A percentile compares a stretch with the other conserved stretches of the same genome.
phyloP scores from a whole-genome alignment of 352 stramenopile species.

The Pythium scleroteichum region DNA sequence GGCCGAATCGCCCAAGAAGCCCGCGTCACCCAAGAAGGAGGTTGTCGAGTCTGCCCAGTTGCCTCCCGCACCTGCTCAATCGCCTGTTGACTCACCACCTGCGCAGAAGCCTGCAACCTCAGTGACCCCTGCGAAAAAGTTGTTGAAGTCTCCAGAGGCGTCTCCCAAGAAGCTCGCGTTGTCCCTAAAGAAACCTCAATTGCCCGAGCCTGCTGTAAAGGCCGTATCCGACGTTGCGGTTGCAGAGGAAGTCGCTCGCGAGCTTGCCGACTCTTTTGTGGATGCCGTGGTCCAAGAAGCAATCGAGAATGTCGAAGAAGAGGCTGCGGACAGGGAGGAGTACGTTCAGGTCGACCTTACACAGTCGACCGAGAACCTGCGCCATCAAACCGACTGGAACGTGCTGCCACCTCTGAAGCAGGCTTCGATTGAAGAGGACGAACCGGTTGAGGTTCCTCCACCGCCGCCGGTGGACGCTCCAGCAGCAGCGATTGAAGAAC shows the following conservation, averaged over 20 bases:
- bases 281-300: conserved; percentile 48
- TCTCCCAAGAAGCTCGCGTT: conserved; percentile 9
- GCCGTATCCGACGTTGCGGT: conserved; percentile 15
- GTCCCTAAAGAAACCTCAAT: conserved; percentile 18
- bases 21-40: conserved; percentile 18
- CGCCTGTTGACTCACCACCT: conserved; percentile 4
- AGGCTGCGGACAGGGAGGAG: conserved; percentile 49
- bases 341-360: conserved; percentile 74
- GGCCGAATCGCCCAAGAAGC: conserved; percentile 16
- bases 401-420: conserved; percentile 8
- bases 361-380: conserved; percentile 40
- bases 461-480: conserved; percentile 1
- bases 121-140: conserved; percentile 4
- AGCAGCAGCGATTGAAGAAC: conserved; percentile 9
- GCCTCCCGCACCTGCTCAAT: conserved; percentile 2
- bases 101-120: conserved; percentile 11
- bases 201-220: conserved; percentile 7
- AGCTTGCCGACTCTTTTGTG: conserved; percentile 34
- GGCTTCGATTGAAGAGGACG: conserved; percentile 19
- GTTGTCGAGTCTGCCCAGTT: background rate
- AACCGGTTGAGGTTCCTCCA: conserved; percentile 15
- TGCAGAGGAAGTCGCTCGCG: conserved; percentile 27
- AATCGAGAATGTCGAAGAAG: conserved; percentile 39
- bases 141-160: conserved; percentile 3
- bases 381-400: conserved; percentile 29